Evolutionary conservation across 192 early-diverging fungal species (phyloP), one percentile per base, ranked within the genome.

Genomic region (Mortierella claussenii): DNA sequence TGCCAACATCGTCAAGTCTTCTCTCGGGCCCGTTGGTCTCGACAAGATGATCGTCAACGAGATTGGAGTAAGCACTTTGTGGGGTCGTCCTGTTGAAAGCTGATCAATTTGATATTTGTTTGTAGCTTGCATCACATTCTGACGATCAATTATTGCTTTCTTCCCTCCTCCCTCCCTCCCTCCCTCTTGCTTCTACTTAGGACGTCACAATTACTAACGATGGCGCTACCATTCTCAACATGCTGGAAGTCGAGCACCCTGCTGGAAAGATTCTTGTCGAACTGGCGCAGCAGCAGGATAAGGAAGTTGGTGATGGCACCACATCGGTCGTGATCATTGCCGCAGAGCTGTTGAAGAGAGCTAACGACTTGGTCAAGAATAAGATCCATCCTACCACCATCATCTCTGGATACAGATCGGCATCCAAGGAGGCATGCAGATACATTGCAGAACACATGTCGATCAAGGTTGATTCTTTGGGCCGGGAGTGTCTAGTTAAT

Each of bases 11-110:
- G 94, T 99, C 51, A 98, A 98, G 85, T 93, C 90, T n/a, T 98
- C 97, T 28, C 85, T 99, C 43, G 98, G 98, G 17, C 98, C 98
- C 30, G 98, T 99, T 55, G 98, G 98, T 18, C 87, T 99, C 40
- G 98, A 99, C 83, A 99, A 99, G 86, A 99, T 99, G 98, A 80
- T 99, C 53, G 98, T 99, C 17, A 97, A 99, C 81, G 98, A 99
- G 69, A 96, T 99, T 82, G 98, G 98, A 55, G 94, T 95, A 87
- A 83, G 86, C 81, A 47, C 17, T n/a, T n/a, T n/a, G n/a, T n/a
- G n/a, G n/a, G n/a, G n/a, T n/a, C n/a, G n/a, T n/a, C n/a, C n/a
- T n/a, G 44, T 50, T 26, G 32, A 24, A 12, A 24, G 45, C 45
- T 46, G 45, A 20, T n/a, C 43, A 45, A 11, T 42, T 42, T 42